Percentiles rank a stretch among this genome's conserved stretches.
Conservation (phyloP, 768 basidiomycete genomes). For the Leccinum subgranulosum region DNA sequence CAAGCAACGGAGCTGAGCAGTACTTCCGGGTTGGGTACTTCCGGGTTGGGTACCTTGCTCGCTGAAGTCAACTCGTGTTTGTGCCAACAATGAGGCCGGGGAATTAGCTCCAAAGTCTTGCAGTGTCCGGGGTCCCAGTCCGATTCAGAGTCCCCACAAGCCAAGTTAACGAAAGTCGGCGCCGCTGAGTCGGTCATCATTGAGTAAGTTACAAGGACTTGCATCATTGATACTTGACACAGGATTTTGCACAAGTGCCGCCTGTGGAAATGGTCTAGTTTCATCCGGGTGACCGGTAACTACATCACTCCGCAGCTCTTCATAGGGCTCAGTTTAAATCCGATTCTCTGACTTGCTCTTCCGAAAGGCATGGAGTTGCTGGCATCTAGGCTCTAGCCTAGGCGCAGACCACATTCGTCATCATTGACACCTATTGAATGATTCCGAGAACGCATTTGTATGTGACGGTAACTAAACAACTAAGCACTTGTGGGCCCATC, state of each 20-base stretch:
- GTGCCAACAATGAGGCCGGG: background rate
- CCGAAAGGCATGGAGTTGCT: background rate
- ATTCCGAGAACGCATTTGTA: background rate
- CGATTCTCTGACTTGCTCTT: background rate
- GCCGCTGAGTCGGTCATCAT: too few species aligned
- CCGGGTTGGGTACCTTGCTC: background rate
- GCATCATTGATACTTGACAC: background rate
- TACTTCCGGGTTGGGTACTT: background rate
- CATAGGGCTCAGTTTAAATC: too few species aligned
- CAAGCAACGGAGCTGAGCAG: background rate
- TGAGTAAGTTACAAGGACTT: too few species aligned
- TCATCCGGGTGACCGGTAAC: background rate
- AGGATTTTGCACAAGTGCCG: background rate
- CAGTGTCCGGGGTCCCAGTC: conserved; percentile 23
- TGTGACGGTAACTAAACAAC: background rate
- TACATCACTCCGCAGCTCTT: too few species aligned
- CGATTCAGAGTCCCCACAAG: background rate
- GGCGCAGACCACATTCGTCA: background rate
- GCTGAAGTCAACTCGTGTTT: conserved; percentile 5
- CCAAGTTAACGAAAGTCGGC: too few species aligned
- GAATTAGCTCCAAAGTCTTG: background rate
- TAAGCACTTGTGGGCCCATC: too few species aligned
- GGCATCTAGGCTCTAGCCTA: too few species aligned
- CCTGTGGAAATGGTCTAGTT: background rate
- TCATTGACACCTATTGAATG: too few species aligned